These are phyloP conservation scores for Blastobotrys mokoenaii DNA, from an alignment of 805 yeast genomes.

Conservation along the genomic window DNA sequence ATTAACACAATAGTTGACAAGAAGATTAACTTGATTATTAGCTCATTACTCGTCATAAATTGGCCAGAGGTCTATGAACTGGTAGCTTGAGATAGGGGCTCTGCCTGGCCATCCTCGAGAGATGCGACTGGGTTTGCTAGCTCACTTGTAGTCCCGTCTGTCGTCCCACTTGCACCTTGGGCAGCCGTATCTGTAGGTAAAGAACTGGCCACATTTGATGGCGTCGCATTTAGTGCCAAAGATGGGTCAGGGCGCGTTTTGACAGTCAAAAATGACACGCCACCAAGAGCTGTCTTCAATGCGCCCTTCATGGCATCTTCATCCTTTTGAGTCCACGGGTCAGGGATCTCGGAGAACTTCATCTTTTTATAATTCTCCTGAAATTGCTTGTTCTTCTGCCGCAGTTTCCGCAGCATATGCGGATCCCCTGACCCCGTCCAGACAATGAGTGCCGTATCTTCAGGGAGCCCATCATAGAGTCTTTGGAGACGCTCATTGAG, in stretches of 20 bases:
- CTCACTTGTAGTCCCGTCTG: too few relatives aligned
- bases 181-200: too few relatives aligned
- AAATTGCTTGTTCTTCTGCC: conserved; percentile 35
- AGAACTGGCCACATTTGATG: neutral
- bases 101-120: too few relatives aligned
- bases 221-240: too few relatives aligned
- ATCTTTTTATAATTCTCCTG: conserved; percentile 36
- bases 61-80: too few relatives aligned
- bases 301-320: conserved; percentile 40
- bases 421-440: conserved; percentile 60
- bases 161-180: too few relatives aligned
- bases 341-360: conserved; percentile 34
- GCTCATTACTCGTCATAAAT: neutral
- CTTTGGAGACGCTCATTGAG: conserved; percentile 39
- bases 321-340: conserved; percentile 46
- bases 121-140: too few relatives aligned
- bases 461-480: conserved; percentile 48
- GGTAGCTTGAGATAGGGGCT: too few relatives aligned
- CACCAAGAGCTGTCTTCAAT: conserved; percentile 46
- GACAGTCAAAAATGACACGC: conserved; percentile 48
- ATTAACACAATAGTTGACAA: neutral
- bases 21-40: neutral
- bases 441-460: conserved; percentile 50
- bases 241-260: conserved; percentile 22
- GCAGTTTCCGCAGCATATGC: conserved; percentile 36